These are phyloP conservation scores for Globisporangium alternatum DNA, from an alignment of 352 stramenopile genomes.

Conservation along the genomic window DNA sequence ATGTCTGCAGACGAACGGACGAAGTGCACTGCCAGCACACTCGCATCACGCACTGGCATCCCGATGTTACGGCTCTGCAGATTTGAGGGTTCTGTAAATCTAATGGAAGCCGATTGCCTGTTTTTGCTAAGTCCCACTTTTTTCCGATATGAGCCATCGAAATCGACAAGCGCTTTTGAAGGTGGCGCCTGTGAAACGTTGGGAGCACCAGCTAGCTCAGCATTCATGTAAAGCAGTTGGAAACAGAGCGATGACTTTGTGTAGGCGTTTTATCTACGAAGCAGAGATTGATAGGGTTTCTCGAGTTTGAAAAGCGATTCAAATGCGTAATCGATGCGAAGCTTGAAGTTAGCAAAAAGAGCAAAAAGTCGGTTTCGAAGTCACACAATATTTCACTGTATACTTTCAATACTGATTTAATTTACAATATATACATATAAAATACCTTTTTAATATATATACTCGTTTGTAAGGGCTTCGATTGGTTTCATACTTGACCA, in stretches of 20 bases:
- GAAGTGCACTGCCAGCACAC: constrained; percentile 2
- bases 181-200: not conserved
- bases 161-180: too few relatives aligned
- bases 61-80: not conserved
- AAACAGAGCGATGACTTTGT: too few relatives aligned
- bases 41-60: not conserved
- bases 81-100: not conserved
- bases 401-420: too few relatives aligned
- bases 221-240: too few relatives aligned
- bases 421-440: not conserved
- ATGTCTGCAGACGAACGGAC: not conserved
- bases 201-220: not conserved
- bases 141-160: not conserved
- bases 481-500: not conserved
- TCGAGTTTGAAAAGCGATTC: too few relatives aligned
- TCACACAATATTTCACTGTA: too few relatives aligned
- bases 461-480: not conserved
- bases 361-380: too few relatives aligned
- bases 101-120: not conserved
- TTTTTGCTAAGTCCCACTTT: too few relatives aligned
- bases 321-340: too few relatives aligned
- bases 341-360: too few relatives aligned
- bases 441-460: not conserved
- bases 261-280: too few relatives aligned
- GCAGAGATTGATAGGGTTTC: too few relatives aligned